Percentiles rank a stretch among this genome's conserved stretches.
These are phyloP conservation scores for Tolypocladium endophyticum DNA, from an alignment of 2,329 filamentous ascomycete species.

Conservation along the genomic window DNA sequence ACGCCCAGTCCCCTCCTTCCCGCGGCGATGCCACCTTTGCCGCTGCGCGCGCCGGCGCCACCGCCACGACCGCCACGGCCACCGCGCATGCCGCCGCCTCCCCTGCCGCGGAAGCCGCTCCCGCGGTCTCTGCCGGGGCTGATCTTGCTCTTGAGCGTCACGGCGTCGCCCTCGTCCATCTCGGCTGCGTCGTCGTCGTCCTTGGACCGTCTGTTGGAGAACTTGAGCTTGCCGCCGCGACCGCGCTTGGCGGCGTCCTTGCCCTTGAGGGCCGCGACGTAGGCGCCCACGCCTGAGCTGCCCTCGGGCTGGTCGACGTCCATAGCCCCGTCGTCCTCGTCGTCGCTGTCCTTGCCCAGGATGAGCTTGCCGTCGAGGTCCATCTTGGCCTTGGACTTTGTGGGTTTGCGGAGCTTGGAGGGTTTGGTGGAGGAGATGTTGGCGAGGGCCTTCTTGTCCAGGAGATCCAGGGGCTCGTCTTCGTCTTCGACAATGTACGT, in stretches of 20 bases:
- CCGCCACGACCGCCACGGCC: conserved; percentile 22
- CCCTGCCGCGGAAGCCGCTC: conserved; percentile 18
- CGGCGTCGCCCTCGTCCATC: conserved; percentile 42
- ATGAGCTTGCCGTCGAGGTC: conserved; percentile 75
- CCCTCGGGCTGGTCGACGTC: conserved; percentile 54
- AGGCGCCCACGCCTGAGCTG: conserved; percentile 52
- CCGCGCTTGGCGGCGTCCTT: conserved; percentile 55
- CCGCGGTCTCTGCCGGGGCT: conserved; percentile 20
- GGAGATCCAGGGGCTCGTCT: conserved; percentile 86
- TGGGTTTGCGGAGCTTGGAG: conserved; percentile 47
- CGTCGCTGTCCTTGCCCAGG: conserved; percentile 48
- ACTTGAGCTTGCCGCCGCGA: conserved; percentile 59
- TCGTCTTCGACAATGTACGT: conserved; percentile 91
- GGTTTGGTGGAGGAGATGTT: conserved; percentile 91
- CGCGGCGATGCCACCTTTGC: conserved; percentile 34
- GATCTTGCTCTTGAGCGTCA: conserved; percentile 40
- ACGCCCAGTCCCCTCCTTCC: conserved; percentile 40
- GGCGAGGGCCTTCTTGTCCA: conserved; percentile 79
- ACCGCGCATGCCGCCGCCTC: conserved; percentile 18
- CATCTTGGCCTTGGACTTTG: conserved; percentile 51
- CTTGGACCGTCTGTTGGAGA: conserved; percentile 49
- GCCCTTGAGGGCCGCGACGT: conserved; percentile 59
- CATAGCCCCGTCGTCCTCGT: conserved; percentile 44
- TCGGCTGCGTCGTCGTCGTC: conserved; percentile 40
- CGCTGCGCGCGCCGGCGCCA: conserved; percentile 26